Conservation (phyloP, 2,329 filamentous ascomycete genomes). For the Canariomyces notabilis region DNA sequence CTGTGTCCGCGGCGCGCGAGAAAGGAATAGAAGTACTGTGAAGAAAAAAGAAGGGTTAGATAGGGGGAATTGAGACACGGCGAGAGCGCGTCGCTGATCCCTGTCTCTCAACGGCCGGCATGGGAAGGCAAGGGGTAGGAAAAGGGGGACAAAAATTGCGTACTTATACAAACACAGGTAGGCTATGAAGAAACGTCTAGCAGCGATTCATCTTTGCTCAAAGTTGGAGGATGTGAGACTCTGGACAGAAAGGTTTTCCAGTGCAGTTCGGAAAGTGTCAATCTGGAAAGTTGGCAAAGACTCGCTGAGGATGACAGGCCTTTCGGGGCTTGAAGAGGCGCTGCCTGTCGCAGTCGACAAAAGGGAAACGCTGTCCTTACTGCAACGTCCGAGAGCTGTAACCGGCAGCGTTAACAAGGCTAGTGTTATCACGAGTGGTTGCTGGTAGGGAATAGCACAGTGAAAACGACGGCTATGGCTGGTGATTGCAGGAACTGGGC, state of each 20-base stretch:
- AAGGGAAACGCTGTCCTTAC: conserved; percentile 27
- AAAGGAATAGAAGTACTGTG: conserved; percentile 16
- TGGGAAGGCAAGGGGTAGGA: no score
- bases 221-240: conserved; percentile 6
- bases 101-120: no score
- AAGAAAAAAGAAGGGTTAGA: conserved; percentile 6
- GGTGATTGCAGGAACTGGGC: no score
- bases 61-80: conserved; percentile 8
- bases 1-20: conserved; percentile 11
- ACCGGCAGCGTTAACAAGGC: conserved; percentile 5
- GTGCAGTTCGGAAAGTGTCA: conserved; percentile 6
- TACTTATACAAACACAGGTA: conserved; percentile 19
- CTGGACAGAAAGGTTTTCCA: not conserved
- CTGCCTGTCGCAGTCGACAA: conserved; percentile 13
- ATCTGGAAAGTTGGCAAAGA: conserved; percentile 18
- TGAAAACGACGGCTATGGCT: no score
- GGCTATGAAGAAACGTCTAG: conserved; percentile 13
- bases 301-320: conserved; percentile 7
- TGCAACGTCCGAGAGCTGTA: conserved; percentile 2
- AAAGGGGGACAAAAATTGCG: conserved; percentile 9
- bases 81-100: conserved; percentile 13
- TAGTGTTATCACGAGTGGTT: conserved; percentile 8
- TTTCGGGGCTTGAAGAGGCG: conserved; percentile 11
- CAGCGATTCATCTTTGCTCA: conserved; percentile 16
- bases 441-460: not conserved